phyloP scores from a whole-genome alignment of 495 filamentous ascomycete species.

The Articulospora tetracladia region DNA sequence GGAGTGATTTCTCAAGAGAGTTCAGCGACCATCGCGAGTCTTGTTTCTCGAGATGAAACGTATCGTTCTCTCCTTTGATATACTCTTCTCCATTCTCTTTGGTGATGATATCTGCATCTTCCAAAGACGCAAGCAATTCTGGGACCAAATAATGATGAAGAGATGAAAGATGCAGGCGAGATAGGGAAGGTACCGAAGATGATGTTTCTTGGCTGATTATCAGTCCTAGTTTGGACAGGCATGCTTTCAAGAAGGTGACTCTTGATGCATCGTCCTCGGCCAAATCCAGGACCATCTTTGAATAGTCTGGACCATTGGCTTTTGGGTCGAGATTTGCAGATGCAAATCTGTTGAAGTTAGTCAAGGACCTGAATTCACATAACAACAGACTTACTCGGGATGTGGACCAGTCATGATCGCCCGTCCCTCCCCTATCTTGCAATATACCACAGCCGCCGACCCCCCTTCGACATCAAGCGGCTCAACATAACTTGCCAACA shows the following conservation, averaged over 20 bases:
- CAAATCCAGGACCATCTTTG: slow-evolving; percentile 63
- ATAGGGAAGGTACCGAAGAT: slow-evolving; percentile 73
- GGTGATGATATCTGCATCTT: slow-evolving; percentile 60
- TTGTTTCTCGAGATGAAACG: slow-evolving; percentile 67
- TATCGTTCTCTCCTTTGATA: slow-evolving; percentile 82
- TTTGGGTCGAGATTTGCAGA: slow-evolving; percentile 68
- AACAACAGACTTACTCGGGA: slow-evolving; percentile 68
- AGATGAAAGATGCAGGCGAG: slow-evolving; percentile 79
- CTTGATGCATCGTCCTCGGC: slow-evolving; percentile 67
- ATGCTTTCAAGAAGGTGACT: slow-evolving; percentile 74
- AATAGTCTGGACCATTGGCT: slow-evolving; percentile 58
- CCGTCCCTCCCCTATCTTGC: slow-evolving; percentile 79
- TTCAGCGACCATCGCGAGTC: slow-evolving; percentile 59
- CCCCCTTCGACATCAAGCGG: slow-evolving; percentile 67
- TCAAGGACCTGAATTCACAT: neutral
- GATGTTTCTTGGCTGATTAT: slow-evolving; percentile 65
- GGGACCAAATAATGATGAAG: slow-evolving; percentile 57
- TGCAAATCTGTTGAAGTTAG: slow-evolving; percentile 63
- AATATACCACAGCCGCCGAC: slow-evolving; percentile 78
- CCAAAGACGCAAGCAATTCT: slow-evolving; percentile 61
- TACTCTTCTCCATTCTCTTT: slow-evolving; percentile 65
- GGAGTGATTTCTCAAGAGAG: slow-evolving; percentile 48
- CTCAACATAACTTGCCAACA: slow-evolving; percentile 77
- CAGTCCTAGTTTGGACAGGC: slow-evolving; percentile 78
- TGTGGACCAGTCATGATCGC: slow-evolving; percentile 85